Conservation (phyloP, 78 protist species). For the Cavenderia fasciculata region DNA sequence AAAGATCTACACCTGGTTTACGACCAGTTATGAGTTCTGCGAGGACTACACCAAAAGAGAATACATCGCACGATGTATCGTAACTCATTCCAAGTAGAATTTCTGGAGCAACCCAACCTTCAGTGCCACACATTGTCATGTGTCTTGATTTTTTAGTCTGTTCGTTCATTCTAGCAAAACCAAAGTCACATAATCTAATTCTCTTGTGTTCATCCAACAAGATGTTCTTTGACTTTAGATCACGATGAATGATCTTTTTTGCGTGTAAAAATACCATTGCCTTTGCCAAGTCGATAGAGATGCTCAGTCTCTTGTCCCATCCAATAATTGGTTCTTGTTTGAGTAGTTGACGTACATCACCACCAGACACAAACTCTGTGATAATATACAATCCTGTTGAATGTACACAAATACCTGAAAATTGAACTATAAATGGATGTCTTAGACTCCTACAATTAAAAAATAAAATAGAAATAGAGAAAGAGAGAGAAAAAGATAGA, state of each 20-base stretch:
- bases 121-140: constrained; percentile 79
- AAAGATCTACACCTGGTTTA: constrained; percentile 79
- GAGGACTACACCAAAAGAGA: constrained; percentile 77
- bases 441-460: constrained; percentile 38
- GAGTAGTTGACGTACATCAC: constrained; percentile 70
- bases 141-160: constrained; percentile 72
- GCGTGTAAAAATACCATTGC: constrained; percentile 76
- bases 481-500: neutral
- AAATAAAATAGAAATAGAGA: neutral
- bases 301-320: constrained; percentile 74
- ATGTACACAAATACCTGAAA: constrained; percentile 77
- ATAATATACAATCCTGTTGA: constrained; percentile 74
- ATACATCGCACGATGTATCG: constrained; percentile 81
- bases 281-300: constrained; percentile 72
- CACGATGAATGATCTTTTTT: constrained; percentile 78
- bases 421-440: constrained; percentile 77
- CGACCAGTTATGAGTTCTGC: constrained; percentile 79
- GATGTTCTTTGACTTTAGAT: constrained; percentile 76
- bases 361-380: constrained; percentile 82
- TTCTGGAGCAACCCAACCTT: constrained; percentile 80
- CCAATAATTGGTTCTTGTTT: constrained; percentile 52
- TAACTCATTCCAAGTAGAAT: constrained; percentile 72
- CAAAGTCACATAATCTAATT: constrained; percentile 68
- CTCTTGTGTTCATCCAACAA: constrained; percentile 64
- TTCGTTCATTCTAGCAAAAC: constrained; percentile 77